Conservation (phyloP, 2,329 filamentous ascomycete genomes). For the Talaromyces verruculosus region DNA sequence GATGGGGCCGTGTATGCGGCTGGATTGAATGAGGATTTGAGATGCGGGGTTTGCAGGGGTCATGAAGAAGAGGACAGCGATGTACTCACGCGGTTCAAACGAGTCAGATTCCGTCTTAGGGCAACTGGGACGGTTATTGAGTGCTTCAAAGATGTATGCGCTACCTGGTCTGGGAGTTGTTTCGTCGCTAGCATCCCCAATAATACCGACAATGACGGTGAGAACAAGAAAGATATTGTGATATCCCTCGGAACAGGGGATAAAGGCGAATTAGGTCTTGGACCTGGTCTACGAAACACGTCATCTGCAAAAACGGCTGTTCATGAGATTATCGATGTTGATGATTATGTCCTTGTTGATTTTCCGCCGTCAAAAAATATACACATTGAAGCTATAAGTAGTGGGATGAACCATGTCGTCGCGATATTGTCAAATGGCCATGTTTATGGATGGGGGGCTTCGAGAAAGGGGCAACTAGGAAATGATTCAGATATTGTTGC, state of each 20-base stretch:
- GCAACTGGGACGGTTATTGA: constrained; percentile 22
- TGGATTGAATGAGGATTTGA: constrained; percentile 58
- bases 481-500: constrained; percentile 42
- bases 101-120: constrained; percentile 28
- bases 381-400: constrained; percentile 64
- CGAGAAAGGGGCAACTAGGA: constrained; percentile 81
- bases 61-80: background rate
- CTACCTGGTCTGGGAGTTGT: constrained; percentile 76
- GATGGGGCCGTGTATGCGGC: constrained; percentile 63
- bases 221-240: constrained; percentile 56
- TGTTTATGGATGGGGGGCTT: constrained; percentile 85
- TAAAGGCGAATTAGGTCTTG: constrained; percentile 72
- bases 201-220: constrained; percentile 19
- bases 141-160: constrained; percentile 56
- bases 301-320: constrained; percentile 30
- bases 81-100: constrained; percentile 26
- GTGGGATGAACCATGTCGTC: constrained; percentile 76
- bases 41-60: constrained; percentile 38
- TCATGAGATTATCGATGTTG: constrained; percentile 43
- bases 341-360: constrained; percentile 28
- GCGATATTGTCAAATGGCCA: constrained; percentile 71
- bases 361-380: constrained; percentile 64
- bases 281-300: constrained; percentile 33
- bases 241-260: constrained; percentile 59
- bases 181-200: constrained; percentile 45